Base-by-base conservation (phyloP, 169 alveolate species). In the Plasmodium chabaudi region DNA sequence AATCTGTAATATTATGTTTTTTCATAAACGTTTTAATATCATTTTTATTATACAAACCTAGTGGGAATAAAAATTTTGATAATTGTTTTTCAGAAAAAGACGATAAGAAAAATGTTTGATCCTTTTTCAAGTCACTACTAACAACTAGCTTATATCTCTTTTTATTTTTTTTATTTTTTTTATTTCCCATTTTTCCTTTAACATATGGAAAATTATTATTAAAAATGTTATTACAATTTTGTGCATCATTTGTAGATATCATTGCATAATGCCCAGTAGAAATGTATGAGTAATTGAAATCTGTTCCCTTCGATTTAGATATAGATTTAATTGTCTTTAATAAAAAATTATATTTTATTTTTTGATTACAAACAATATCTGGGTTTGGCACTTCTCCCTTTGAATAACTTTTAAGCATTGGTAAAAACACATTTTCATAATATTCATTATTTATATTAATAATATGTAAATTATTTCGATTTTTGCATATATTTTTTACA, bases 241-340 rank as follows among this genome's bases (percentile, higher is more conserved):
- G 0, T 9, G 34, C 12, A 53, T 82, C 72, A n/a, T 82, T 82
- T 12, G 90, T 82, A 13, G 72, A 44, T 68, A 82, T 65, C 82
- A 82, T 82, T 21, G 90, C 90, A 47, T 82, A 82, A 60, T 82
- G 90, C 0, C 90, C 90, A 53, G 90, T 82, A 0, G 90, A 82
- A 23, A 82, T 70, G 6, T 82, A 82, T 7, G 69, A 15, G 49
- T 82, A 82, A 47, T 82, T 51, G 25, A 19, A 47, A 12, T 15
- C 9, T 34, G 2, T 21, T 6, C 23, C 51, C 5, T 42, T 17
- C 17, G 42, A 10, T 60, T 70, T 82, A 19, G 51, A 68, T 12
- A 65, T 9, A 9, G 60, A 19, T 60, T 47, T 65, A 25, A 82
- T 82, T 1, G 17, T 47, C 19, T 23, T n/a, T 21, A 82, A 56